phyloP scores from a whole-genome alignment of 2,329 filamentous ascomycete genomes.

The Pezicula neosporulosa region DNA sequence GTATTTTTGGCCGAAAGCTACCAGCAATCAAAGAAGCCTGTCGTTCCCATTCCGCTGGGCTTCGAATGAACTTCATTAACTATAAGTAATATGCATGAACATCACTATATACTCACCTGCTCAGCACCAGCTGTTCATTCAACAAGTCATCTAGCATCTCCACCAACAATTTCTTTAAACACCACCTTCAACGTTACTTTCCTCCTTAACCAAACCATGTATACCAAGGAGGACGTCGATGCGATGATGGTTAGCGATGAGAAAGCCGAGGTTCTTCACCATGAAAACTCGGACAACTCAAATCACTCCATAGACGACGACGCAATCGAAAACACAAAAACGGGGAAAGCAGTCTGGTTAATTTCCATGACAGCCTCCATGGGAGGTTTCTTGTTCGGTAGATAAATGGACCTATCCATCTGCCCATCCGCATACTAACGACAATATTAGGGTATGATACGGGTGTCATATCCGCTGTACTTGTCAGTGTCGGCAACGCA shows the following conservation, averaged over 20 bases:
- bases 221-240: not conserved
- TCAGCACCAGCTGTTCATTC: too few species aligned
- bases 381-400: slow-evolving; percentile 60
- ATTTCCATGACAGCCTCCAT: slow-evolving; percentile 61
- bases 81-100: too few species aligned
- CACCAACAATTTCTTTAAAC: not conserved
- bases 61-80: too few species aligned
- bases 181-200: not conserved
- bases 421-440: slow-evolving; percentile 17
- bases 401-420: not conserved
- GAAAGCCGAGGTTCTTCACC: slow-evolving; percentile 4
- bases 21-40: too few species aligned
- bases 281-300: slow-evolving; percentile 5
- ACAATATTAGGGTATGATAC: slow-evolving; percentile 39
- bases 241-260: slow-evolving; percentile 8
- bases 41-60: too few species aligned
- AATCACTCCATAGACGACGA: slow-evolving; percentile 12
- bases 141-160: too few species aligned
- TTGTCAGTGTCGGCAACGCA: slow-evolving; percentile 35
- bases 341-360: slow-evolving; percentile 49
- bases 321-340: slow-evolving; percentile 33
- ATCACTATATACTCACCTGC: too few species aligned
- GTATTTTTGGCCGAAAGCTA: not conserved
- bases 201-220: not conserved
- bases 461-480: slow-evolving; percentile 40